Conservation (phyloP, 805 yeast genomes). For the Sugiyamaella marilandica region DNA sequence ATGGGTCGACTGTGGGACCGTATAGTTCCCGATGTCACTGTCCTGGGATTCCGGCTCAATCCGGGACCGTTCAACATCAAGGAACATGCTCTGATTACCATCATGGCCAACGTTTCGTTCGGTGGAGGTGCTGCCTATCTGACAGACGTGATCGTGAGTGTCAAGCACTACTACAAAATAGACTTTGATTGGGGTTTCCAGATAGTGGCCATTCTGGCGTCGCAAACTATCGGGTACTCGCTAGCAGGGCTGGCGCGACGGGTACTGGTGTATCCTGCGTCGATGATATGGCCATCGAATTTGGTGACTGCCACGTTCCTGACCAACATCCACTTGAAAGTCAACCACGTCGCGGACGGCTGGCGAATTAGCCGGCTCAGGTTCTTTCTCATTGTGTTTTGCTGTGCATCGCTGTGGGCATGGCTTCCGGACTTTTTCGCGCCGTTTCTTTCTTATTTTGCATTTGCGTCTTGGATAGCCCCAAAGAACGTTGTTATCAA, state of each 20-base stretch:
- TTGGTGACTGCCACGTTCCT: slow-evolving; percentile 57
- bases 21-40: slow-evolving; percentile 31
- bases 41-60: slow-evolving; percentile 40
- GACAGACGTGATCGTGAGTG: slow-evolving; percentile 52
- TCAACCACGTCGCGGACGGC: slow-evolving; percentile 51
- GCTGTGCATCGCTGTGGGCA: slow-evolving; percentile 44
- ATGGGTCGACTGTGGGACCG: slow-evolving; percentile 49
- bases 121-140: slow-evolving; percentile 48
- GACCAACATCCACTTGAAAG: slow-evolving; percentile 47
- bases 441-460: slow-evolving; percentile 52
- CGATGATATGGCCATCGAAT: slow-evolving; percentile 68
- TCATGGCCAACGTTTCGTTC: slow-evolving; percentile 47
- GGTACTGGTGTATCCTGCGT: slow-evolving; percentile 56
- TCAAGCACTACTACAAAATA: slow-evolving; percentile 44
- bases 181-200: slow-evolving; percentile 50
- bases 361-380: slow-evolving; percentile 54
- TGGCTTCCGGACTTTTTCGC: slow-evolving; percentile 61
- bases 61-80: slow-evolving; percentile 61
- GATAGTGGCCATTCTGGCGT: slow-evolving; percentile 47
- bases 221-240: slow-evolving; percentile 64
- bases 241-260: slow-evolving; percentile 59
- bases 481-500: slow-evolving; percentile 56
- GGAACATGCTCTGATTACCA: slow-evolving; percentile 55
- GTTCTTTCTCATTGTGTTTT: slow-evolving; percentile 43
- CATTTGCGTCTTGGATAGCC: slow-evolving; percentile 61